Conservation (phyloP, 768 basidiomycete genomes). For the Tricholoma saponaceum region DNA sequence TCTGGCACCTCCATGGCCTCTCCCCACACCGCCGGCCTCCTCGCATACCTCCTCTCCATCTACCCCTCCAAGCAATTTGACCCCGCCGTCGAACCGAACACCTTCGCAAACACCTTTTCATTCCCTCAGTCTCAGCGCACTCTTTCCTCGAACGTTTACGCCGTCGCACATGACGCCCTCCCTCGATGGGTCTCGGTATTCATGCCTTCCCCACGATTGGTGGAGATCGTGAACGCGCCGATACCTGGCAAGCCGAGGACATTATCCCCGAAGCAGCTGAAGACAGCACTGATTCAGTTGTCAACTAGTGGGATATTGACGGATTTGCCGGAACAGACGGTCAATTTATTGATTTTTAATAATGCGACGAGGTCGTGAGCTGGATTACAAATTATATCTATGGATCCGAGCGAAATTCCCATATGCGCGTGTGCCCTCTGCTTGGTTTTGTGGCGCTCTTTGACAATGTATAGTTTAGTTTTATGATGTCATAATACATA, state of each 20-base stretch:
- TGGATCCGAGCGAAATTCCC: not conserved
- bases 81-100: slow-evolving; percentile 39
- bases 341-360: slow-evolving; percentile 78
- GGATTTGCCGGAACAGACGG: slow-evolving; percentile 48
- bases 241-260: slow-evolving; percentile 34
- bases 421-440: not conserved
- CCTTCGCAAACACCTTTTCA: slow-evolving; percentile 26
- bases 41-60: slow-evolving; percentile 90
- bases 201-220: slow-evolving; percentile 50
- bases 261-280: slow-evolving; percentile 70
- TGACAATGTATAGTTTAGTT: not conserved
- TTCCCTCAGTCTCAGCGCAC: slow-evolving; percentile 28
- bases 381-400: not conserved
- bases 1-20: slow-evolving; percentile 96
- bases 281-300: slow-evolving; percentile 65
- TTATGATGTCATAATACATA: too few species aligned
- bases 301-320: slow-evolving; percentile 47
- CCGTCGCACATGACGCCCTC: slow-evolving; percentile 49
- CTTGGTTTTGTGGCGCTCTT: not conserved
- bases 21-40: slow-evolving; percentile 85
- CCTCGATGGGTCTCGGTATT: slow-evolving; percentile 55
- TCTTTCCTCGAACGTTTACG: slow-evolving; percentile 44
- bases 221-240: slow-evolving; percentile 39
- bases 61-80: slow-evolving; percentile 67
- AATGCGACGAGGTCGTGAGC: slow-evolving; percentile 49